These are phyloP conservation scores for Amesomyces nigricolor DNA, from an alignment of 2,329 filamentous ascomycete genomes.

Conservation along the genomic window DNA sequence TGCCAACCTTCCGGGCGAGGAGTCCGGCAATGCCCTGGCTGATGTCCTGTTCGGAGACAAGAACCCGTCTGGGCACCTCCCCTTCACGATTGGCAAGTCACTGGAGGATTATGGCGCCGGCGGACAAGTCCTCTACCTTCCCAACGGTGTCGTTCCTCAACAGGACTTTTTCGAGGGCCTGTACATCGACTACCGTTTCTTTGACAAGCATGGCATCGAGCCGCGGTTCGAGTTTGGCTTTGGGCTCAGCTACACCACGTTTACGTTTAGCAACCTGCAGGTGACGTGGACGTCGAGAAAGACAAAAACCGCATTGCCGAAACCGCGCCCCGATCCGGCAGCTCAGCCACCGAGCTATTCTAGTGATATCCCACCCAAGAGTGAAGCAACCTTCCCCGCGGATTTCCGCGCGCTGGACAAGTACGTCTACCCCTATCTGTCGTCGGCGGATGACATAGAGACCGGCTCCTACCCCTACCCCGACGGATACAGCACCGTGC, in stretches of 20 bases:
- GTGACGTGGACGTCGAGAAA: slow-evolving; percentile 41
- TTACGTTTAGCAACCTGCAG: slow-evolving; percentile 53
- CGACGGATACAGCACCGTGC: slow-evolving; percentile 46
- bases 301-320: slow-evolving; percentile 40
- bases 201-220: slow-evolving; percentile 67
- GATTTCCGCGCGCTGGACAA: slow-evolving; percentile 58
- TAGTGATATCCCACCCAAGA: slow-evolving; percentile 46
- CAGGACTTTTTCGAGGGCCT: slow-evolving; percentile 79
- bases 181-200: slow-evolving; percentile 85
- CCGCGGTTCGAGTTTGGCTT: slow-evolving; percentile 85
- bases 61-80: slow-evolving; percentile 72
- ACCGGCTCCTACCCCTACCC: slow-evolving; percentile 45
- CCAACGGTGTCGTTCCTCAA: slow-evolving; percentile 67
- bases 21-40: slow-evolving; percentile 74
- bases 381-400: slow-evolving; percentile 55
- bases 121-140: slow-evolving; percentile 62
- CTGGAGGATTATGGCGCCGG: slow-evolving; percentile 71
- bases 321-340: slow-evolving; percentile 37
- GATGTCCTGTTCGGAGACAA: slow-evolving; percentile 74
- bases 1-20: slow-evolving; percentile 81
- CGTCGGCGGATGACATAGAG: slow-evolving; percentile 41
- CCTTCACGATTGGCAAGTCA: slow-evolving; percentile 76
- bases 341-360: slow-evolving; percentile 48
- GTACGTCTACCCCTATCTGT: slow-evolving; percentile 69
- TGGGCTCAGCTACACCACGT: slow-evolving; percentile 75